Evolutionary conservation across 2,329 filamentous ascomycete genomes (phyloP).

Genomic region (Nothophaeocryptopus gaeumannii): DNA sequence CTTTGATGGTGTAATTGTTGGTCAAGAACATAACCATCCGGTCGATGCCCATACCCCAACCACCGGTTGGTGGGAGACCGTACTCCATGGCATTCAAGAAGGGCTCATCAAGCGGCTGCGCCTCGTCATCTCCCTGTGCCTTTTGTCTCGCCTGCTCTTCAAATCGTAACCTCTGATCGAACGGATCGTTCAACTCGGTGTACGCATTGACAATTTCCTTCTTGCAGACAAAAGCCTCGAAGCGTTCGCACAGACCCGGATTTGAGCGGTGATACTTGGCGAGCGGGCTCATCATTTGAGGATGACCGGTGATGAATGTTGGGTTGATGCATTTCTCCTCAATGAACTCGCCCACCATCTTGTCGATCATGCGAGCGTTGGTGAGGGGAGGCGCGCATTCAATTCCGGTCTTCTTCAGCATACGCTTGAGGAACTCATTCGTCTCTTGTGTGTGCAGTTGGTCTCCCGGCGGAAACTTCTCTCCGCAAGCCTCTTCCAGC

Average conservation of each 20-base stretch:
- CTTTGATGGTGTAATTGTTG: slow-evolving; percentile 92
- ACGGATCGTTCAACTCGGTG: slow-evolving; percentile 96
- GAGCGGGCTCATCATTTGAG: slow-evolving; percentile 81
- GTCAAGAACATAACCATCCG: slow-evolving; percentile 94
- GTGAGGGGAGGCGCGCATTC: slow-evolving; percentile 88
- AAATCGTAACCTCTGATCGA: slow-evolving; percentile 86
- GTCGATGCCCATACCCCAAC: slow-evolving; percentile 93
- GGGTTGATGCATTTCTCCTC: slow-evolving; percentile 93
- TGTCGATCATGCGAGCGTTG: slow-evolving; percentile 94
- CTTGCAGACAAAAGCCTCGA: slow-evolving; percentile 95
- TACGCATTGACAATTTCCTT: slow-evolving; percentile 97
- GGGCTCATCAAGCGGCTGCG: slow-evolving; percentile 91
- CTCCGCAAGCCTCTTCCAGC: slow-evolving; percentile 82
- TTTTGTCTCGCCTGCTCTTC: slow-evolving; percentile 97
- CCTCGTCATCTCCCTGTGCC: slow-evolving; percentile 94
- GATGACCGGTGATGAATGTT: slow-evolving; percentile 85
- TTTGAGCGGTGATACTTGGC: slow-evolving; percentile 88
- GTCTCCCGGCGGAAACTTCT: slow-evolving; percentile 88
- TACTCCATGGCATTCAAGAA: slow-evolving; percentile 90
- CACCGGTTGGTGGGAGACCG: slow-evolving; percentile 87
- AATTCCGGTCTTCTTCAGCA: slow-evolving; percentile 86
- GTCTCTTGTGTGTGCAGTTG: slow-evolving; percentile 87
- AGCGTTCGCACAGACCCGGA: slow-evolving; percentile 88
- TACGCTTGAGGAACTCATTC: slow-evolving; percentile 76
- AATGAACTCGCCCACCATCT: slow-evolving; percentile 85